These are phyloP conservation scores for Rhodotorula kratochvilovae DNA, from an alignment of 768 basidiomycete genomes.

Conservation along the genomic window DNA sequence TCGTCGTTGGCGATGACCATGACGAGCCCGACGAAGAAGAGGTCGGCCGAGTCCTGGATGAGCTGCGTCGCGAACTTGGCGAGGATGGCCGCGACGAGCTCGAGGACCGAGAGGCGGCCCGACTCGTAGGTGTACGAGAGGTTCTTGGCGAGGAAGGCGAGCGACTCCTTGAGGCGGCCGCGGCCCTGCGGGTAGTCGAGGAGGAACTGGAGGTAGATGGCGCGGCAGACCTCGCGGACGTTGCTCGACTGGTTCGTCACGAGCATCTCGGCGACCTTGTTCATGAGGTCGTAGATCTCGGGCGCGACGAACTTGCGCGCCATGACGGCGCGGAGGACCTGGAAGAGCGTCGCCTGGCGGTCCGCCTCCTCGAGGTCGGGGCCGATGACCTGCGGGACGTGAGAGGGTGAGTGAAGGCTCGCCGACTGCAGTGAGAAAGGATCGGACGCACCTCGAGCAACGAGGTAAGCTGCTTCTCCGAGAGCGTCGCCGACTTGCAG, in stretches of 20 bases:
- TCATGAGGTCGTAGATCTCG: slow-evolving; percentile 97
- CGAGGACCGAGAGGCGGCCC: slow-evolving; percentile 89
- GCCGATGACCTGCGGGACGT: slow-evolving; percentile 60
- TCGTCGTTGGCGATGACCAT: slow-evolving; percentile 93
- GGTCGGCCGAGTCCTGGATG: slow-evolving; percentile 72
- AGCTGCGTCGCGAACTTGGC: slow-evolving; percentile 73
- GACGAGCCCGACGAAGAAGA: slow-evolving; percentile 84
- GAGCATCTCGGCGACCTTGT: slow-evolving; percentile 80
- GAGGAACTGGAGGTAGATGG: slow-evolving; percentile 83
- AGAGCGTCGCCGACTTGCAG: slow-evolving; percentile 69
- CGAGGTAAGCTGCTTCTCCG: slow-evolving; percentile 82
- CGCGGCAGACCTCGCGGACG: slow-evolving; percentile 86
- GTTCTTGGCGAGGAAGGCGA: slow-evolving; percentile 88
- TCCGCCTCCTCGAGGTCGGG: slow-evolving; percentile 87
- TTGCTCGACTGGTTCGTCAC: slow-evolving; percentile 86
- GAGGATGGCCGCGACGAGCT: slow-evolving; percentile 77
- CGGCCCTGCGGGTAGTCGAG: slow-evolving; percentile 96
- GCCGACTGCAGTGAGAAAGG: not conserved
- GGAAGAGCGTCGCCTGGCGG: slow-evolving; percentile 79
- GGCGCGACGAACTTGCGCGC: slow-evolving; percentile 86
- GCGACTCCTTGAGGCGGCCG: slow-evolving; percentile 76
- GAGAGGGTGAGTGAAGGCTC: not conserved
- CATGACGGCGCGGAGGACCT: slow-evolving; percentile 83
- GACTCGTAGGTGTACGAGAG: slow-evolving; percentile 83
- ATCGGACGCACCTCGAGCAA: slow-evolving; percentile 54